These are phyloP conservation scores for Stagonosporopsis rhizophila DNA, from an alignment of 2,329 filamentous ascomycete genomes.

Conservation along the genomic window DNA sequence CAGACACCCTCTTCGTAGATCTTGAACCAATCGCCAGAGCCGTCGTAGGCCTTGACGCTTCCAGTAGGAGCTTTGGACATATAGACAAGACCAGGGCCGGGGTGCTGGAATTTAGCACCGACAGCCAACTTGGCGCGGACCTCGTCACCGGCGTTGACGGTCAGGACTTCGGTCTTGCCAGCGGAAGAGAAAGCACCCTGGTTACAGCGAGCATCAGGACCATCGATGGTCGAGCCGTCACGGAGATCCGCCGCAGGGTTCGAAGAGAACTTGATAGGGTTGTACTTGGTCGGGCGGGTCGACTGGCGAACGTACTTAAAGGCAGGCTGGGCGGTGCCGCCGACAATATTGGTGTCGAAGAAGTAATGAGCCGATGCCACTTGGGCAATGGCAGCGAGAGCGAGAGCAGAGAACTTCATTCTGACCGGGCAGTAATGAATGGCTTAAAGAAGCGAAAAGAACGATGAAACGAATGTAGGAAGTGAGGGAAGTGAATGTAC, in stretches of 20 bases:
- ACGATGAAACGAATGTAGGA: conserved; percentile 7
- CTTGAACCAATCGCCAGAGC: conserved; percentile 43
- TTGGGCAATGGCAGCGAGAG: conserved; percentile 15
- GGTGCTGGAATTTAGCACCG: conserved; percentile 33
- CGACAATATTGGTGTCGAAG: conserved; percentile 30
- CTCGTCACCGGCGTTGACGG: conserved; percentile 33
- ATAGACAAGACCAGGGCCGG: conserved; percentile 35
- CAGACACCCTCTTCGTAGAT: conserved; percentile 35
- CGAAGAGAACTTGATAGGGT: conserved; percentile 34
- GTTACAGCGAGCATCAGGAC: conserved; percentile 39
- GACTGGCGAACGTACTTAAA: conserved; percentile 33
- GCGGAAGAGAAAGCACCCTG: conserved; percentile 28
- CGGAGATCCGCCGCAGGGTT: conserved; percentile 25
- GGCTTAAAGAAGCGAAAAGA: conserved; percentile 14
- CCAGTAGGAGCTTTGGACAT: conserved; percentile 37
- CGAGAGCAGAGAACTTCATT: conserved; percentile 17
- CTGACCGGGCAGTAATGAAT: conserved; percentile 17
- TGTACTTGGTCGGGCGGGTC: conserved; percentile 30
- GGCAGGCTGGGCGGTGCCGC: conserved; percentile 18
- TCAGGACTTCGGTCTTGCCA: conserved; percentile 12
- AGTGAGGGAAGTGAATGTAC: conserved; percentile 14
- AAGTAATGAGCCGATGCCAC: conserved; percentile 36
- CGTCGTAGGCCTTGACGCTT: conserved; percentile 28
- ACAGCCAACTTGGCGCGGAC: conserved; percentile 31
- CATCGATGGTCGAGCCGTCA: conserved; percentile 30